These are phyloP conservation scores for Aspergillus udagawae DNA, from an alignment of 2,329 filamentous ascomycete species.

Conservation along the genomic window DNA sequence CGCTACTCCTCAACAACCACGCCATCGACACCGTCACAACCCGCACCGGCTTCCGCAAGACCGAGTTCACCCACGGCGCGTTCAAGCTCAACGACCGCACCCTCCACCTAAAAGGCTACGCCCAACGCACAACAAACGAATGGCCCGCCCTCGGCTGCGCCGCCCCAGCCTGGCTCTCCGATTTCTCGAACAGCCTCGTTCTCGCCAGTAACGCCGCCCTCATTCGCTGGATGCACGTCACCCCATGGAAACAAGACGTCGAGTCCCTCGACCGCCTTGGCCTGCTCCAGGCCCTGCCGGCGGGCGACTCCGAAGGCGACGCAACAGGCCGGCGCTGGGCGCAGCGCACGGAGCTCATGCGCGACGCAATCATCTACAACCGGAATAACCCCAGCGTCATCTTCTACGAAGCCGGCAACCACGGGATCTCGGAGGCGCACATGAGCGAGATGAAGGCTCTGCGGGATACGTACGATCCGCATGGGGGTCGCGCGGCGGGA, in stretches of 20 bases:
- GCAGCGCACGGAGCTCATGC: slow-evolving; percentile 1
- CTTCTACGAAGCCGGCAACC: slow-evolving; percentile 1
- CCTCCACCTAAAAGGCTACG: slow-evolving; percentile 1
- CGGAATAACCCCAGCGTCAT: slow-evolving; percentile 1
- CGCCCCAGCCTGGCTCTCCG: background rate
- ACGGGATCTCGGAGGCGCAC: background rate
- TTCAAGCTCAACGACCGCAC: slow-evolving; percentile 1
- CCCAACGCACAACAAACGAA: background rate
- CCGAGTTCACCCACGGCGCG: background rate
- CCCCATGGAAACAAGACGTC: too few relatives aligned
- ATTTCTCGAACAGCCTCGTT: background rate
- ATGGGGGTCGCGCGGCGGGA: too few relatives aligned
- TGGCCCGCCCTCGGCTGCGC: slow-evolving; percentile 2
- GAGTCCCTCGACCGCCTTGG: too few relatives aligned
- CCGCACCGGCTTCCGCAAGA: background rate
- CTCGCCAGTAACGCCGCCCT: too few relatives aligned
- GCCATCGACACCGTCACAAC: too few relatives aligned
- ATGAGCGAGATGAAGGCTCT: too few relatives aligned
- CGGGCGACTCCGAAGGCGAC: background rate
- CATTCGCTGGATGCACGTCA: too few relatives aligned
- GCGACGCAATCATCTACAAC: slow-evolving; percentile 3
- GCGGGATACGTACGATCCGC: too few relatives aligned
- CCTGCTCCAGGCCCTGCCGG: too few relatives aligned
- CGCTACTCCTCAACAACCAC: too few relatives aligned
- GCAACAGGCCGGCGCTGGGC: background rate